Evolutionary conservation across 352 stramenopile species (phyloP).

Genomic region (Phytophthora megakarya): DNA sequence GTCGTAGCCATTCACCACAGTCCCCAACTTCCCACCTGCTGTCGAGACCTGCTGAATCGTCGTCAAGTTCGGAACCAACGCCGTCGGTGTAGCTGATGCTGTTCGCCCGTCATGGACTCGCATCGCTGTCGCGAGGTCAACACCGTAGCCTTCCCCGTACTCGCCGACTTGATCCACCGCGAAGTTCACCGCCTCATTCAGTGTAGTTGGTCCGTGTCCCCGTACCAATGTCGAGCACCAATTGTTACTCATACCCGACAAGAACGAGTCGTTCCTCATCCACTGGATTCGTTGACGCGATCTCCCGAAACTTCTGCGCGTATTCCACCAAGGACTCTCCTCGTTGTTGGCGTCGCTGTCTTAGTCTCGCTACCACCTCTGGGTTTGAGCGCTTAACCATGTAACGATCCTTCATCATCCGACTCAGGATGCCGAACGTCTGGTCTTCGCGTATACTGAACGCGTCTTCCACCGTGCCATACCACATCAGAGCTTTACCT

Average conservation of each 20-base stretch:
- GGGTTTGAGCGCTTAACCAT: slow-evolving; percentile 11
- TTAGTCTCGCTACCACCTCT: too few species aligned
- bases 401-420: neutral
- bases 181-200: neutral
- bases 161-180: neutral
- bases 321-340: slow-evolving; percentile 1
- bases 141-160: neutral
- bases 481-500: slow-evolving; percentile 4
- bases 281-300: neutral
- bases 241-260: neutral
- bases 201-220: neutral
- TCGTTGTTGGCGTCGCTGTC: neutral
- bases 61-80: too few species aligned
- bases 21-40: neutral
- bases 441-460: neutral
- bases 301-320: slow-evolving; percentile 4
- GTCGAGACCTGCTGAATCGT: too few species aligned
- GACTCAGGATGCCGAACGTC: slow-evolving; percentile 1
- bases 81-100: neutral
- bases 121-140: neutral
- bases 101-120: neutral
- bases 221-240: slow-evolving; percentile 1
- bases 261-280: slow-evolving; percentile 1
- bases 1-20: neutral
- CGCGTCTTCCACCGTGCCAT: neutral